Conservation (phyloP, 2,329 filamentous ascomycete species). For the Alternaria metachromatica region DNA sequence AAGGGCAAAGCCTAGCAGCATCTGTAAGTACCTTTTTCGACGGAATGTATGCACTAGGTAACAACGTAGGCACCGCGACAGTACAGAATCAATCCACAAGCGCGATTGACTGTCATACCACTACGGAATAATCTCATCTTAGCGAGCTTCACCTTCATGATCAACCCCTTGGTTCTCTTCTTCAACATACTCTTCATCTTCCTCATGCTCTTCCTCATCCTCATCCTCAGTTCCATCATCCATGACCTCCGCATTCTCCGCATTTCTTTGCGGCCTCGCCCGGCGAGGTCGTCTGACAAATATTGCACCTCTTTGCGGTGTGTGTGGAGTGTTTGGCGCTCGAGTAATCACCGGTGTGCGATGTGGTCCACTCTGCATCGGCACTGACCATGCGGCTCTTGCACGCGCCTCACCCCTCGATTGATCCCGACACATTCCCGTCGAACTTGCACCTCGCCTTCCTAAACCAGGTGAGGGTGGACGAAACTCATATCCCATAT, state of each 20-base stretch:
- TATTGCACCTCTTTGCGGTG: background rate
- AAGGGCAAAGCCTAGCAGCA: background rate
- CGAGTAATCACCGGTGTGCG: background rate
- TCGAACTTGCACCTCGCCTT: background rate
- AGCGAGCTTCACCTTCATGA: background rate
- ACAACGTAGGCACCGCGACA: background rate
- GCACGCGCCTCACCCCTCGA: background rate
- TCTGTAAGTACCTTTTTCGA: accelerated
- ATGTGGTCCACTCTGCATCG: background rate
- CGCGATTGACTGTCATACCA: too few relatives aligned
- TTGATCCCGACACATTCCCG: background rate
- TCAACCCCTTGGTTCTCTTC: background rate
- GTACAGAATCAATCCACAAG: background rate
- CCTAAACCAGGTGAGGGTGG: background rate
- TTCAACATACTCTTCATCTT: background rate
- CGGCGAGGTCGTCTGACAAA: background rate
- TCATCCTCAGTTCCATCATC: background rate
- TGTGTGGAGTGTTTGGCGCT: background rate
- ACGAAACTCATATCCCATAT: background rate
- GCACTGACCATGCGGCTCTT: background rate
- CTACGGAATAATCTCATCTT: too few relatives aligned
- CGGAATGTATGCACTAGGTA: background rate
- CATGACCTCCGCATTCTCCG: background rate
- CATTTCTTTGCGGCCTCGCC: background rate
- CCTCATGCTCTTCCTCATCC: background rate